Percentiles rank a stretch among this genome's conserved stretches.
These are phyloP conservation scores for Naegleria fowleri DNA, from an alignment of 208 protist genomes.

Conservation along the genomic window DNA sequence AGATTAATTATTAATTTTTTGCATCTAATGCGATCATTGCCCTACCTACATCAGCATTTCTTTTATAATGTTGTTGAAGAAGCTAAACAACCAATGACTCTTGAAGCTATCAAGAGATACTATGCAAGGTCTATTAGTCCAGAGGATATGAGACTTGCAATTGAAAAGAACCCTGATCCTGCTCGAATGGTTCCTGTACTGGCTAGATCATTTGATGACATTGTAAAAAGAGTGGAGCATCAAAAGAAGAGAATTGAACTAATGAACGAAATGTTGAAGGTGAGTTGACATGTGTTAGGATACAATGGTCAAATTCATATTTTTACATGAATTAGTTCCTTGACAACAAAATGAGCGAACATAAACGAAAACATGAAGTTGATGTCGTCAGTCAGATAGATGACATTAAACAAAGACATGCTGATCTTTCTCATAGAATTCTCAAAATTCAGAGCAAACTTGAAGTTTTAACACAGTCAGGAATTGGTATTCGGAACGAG, in stretches of 20 bases:
- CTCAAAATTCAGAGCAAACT: background rate
- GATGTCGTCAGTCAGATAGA: background rate
- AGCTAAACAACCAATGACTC: background rate
- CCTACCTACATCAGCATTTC: background rate
- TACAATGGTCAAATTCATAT: no score
- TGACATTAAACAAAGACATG: background rate
- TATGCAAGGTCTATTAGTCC: background rate
- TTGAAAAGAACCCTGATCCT: background rate
- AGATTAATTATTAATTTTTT: background rate
- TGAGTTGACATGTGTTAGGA: background rate
- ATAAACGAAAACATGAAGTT: constrained; percentile 6
- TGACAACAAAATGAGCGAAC: background rate
- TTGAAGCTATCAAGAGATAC: background rate
- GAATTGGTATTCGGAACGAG: background rate
- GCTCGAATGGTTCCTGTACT: background rate
- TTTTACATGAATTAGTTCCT: no score
- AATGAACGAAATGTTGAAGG: background rate
- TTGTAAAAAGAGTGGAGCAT: background rate
- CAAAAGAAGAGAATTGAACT: background rate
- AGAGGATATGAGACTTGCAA: background rate
- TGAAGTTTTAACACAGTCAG: constrained; percentile 4
- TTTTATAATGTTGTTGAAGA: constrained; percentile 14
- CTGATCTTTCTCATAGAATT: background rate
- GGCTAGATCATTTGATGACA: background rate
- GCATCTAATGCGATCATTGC: no score